These are phyloP conservation scores for Coprinellus aureogranulatus DNA, from an alignment of 768 basidiomycete species.

Conservation along the genomic window DNA sequence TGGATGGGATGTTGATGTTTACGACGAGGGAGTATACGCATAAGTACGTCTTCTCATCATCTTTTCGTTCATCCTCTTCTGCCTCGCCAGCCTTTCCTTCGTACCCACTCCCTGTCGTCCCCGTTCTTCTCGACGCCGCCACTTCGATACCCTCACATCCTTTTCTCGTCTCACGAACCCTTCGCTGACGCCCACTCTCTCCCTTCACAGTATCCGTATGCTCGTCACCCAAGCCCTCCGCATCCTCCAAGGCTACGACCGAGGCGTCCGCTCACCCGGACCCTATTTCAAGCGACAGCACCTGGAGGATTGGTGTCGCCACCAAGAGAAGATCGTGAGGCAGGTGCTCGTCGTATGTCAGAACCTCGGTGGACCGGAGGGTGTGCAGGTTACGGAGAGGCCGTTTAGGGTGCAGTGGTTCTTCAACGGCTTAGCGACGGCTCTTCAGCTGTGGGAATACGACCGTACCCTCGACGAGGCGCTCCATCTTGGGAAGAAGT, in stretches of 20 bases:
- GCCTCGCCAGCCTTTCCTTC: too few relatives aligned
- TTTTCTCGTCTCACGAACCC: slow-evolving; percentile 7
- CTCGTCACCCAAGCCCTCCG: slow-evolving; percentile 61
- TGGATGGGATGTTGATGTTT: slow-evolving; percentile 66
- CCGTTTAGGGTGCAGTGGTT: slow-evolving; percentile 76
- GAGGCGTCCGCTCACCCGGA: slow-evolving; percentile 31
- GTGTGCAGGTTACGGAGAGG: slow-evolving; percentile 58
- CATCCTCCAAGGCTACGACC: slow-evolving; percentile 51
- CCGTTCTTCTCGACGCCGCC: too few relatives aligned
- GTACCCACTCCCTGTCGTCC: too few relatives aligned
- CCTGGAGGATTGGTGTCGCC: slow-evolving; percentile 73
- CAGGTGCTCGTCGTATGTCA: slow-evolving; percentile 55
- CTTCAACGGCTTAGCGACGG: slow-evolving; percentile 64
- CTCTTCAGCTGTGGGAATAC: slow-evolving; percentile 63
- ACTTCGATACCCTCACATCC: background rate
- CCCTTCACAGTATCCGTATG: slow-evolving; percentile 60
- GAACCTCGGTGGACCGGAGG: slow-evolving; percentile 48
- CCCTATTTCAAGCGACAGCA: slow-evolving; percentile 69
- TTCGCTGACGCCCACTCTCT: too few relatives aligned
- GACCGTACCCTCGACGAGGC: slow-evolving; percentile 58
- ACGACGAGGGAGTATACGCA: slow-evolving; percentile 69
- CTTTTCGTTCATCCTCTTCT: too few relatives aligned
- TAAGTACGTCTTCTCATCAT: slow-evolving; percentile 62
- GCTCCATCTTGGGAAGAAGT: slow-evolving; percentile 62
- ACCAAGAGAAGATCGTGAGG: slow-evolving; percentile 66